phyloP scores from a whole-genome alignment of 2,329 filamentous ascomycete genomes.

The Clonostachys sp. region DNA sequence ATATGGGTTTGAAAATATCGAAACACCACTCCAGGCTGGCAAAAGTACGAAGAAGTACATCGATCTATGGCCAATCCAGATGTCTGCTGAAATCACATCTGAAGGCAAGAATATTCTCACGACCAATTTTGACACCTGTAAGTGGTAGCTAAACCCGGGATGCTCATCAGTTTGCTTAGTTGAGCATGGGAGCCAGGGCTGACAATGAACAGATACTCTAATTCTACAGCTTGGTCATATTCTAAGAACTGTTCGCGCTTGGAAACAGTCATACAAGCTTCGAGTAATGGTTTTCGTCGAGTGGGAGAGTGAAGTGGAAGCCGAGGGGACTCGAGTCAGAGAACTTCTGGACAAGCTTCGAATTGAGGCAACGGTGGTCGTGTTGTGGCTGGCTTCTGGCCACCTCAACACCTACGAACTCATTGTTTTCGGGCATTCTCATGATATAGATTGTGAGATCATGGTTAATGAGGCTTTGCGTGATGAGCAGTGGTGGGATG shows the following conservation, averaged over 20 bases:
- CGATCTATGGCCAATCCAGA: slow-evolving; percentile 89
- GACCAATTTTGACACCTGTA: slow-evolving; percentile 88
- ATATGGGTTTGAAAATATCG: slow-evolving; percentile 73
- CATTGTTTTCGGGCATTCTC: slow-evolving; percentile 67
- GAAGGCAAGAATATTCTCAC: slow-evolving; percentile 67
- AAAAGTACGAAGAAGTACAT: slow-evolving; percentile 70
- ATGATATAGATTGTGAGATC: slow-evolving; percentile 49
- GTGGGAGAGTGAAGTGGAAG: slow-evolving; percentile 77
- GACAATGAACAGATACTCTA: slow-evolving; percentile 51
- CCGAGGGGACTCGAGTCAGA: slow-evolving; percentile 69
- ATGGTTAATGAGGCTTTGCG: slow-evolving; percentile 63
- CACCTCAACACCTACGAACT: slow-evolving; percentile 68
- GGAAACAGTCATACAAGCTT: slow-evolving; percentile 68
- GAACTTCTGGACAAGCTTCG: slow-evolving; percentile 74
- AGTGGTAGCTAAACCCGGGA: slow-evolving; percentile 14
- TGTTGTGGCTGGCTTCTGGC: slow-evolving; percentile 78
- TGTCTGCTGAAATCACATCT: slow-evolving; percentile 77
- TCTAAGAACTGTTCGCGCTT: slow-evolving; percentile 73
- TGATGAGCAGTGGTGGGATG: slow-evolving; percentile 79
- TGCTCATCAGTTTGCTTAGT: not conserved
- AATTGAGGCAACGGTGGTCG: slow-evolving; percentile 74
- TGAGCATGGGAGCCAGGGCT: slow-evolving; percentile 1
- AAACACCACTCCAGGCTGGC: slow-evolving; percentile 60
- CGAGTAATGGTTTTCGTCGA: slow-evolving; percentile 86
- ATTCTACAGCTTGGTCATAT: slow-evolving; percentile 86